Percentiles rank a stretch among this genome's conserved stretches.
phyloP scores from a whole-genome alignment of 2,329 filamentous ascomycete genomes.

The Nothophoma quercina region DNA sequence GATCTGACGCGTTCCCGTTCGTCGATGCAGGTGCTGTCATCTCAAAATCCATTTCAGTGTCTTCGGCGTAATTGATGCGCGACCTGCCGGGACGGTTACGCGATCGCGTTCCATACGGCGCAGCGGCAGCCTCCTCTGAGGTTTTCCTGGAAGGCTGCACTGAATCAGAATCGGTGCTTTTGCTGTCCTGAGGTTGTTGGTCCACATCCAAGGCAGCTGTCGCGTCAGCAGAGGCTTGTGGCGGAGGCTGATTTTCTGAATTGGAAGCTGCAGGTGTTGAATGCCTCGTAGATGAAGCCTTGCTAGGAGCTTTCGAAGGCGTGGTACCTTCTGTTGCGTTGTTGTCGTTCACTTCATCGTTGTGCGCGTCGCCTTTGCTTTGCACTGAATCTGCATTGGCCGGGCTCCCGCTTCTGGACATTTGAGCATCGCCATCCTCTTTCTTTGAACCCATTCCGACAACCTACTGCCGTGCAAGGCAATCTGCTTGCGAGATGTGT shows the following conservation, averaged over 20 bases:
- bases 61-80: slow-evolving; percentile 94
- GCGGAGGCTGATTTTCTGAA: slow-evolving; percentile 33
- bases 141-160: slow-evolving; percentile 46
- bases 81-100: slow-evolving; percentile 82
- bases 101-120: slow-evolving; percentile 90
- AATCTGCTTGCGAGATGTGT: slow-evolving; percentile 29
- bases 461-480: slow-evolving; percentile 31
- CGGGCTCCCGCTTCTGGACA: slow-evolving; percentile 41
- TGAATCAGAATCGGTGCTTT: slow-evolving; percentile 35
- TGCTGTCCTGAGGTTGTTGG: slow-evolving; percentile 40
- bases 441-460: slow-evolving; percentile 48
- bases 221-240: slow-evolving; percentile 37
- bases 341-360: slow-evolving; percentile 26
- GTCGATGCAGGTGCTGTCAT: slow-evolving; percentile 62
- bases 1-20: slow-evolving; percentile 61
- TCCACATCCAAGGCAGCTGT: slow-evolving; percentile 37
- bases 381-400: slow-evolving; percentile 39
- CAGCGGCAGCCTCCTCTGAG: slow-evolving; percentile 53
- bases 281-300: slow-evolving; percentile 45
- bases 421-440: slow-evolving; percentile 45
- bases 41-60: slow-evolving; percentile 90
- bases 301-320: slow-evolving; percentile 43
- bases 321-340: slow-evolving; percentile 37
- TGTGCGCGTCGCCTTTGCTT: slow-evolving; percentile 39
- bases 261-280: slow-evolving; percentile 42